Evolutionary conservation across 2,329 filamentous ascomycete species (phyloP), one percentile per base, ranked within the genome.

Genomic region (Dendryphion nanum): DNA sequence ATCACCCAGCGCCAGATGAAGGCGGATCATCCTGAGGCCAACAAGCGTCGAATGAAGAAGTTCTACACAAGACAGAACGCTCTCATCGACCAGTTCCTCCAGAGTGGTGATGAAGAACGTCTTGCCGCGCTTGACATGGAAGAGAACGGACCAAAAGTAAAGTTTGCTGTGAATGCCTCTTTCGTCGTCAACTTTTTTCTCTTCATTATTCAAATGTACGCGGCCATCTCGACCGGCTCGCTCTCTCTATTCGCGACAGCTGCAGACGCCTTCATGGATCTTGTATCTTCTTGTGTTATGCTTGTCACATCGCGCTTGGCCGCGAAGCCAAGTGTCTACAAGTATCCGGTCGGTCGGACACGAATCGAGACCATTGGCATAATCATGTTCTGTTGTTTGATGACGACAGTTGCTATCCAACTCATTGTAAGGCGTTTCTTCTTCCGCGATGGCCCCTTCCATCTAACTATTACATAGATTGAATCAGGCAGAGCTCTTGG

Each of bases 401-500:
- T 83, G 78, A 82, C 80, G 2, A 83, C 79, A 0, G 79, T 82
- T 3, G 78, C 81, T 33, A 77, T 82, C 18, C 76, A 83, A 51
- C 66, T 83, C 18, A 74, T 81, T 33, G 75, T 77, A 61, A 59
- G 72, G n/a, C 29, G 8, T 20, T 33, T 29, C 46, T 28, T 17
- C 40, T 30, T 42, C 23, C 33, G 13, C 33, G 24, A 20, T 19
- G 18, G 26, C 12, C 18, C 10, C 18, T 19, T 2, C 30, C 33
- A 5, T 31, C 51, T 60, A 35, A 60, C 42, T 71, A 64, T 64
- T 30, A 13, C 33, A 4, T 28, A 63, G 59, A 61, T 82, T 39
- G 76, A 82, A 47, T 83, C 79, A 16, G 70, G 69, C n/a, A 70
- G 78, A 37, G 63, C 65, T 6, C 66, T 81, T 5, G 75, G 64